Evolutionary conservation across 768 basidiomycete genomes (phyloP).

Genomic region (Suillus occidentalis): DNA sequence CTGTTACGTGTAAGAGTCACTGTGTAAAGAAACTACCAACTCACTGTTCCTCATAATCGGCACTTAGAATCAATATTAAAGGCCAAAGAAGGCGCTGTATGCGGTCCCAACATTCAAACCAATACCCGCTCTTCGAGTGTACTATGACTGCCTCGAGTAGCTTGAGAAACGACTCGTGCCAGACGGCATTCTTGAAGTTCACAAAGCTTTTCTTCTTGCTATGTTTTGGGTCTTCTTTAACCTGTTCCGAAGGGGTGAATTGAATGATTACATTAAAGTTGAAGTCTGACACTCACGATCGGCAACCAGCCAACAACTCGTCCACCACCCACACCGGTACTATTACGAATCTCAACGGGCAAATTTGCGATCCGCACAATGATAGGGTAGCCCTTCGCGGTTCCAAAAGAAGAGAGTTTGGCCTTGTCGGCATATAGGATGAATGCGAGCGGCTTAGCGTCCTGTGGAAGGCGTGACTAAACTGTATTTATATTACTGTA

Average conservation of each 20-base stretch:
- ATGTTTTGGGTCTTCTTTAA: neutral
- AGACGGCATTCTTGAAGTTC: neutral
- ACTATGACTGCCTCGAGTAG: neutral
- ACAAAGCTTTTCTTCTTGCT: neutral
- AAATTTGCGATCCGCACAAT: neutral
- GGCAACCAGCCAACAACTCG: neutral
- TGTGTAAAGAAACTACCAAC: neutral
- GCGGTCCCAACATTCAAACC: neutral
- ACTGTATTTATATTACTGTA: neutral
- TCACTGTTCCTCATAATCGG: neutral
- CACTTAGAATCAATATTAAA: neutral
- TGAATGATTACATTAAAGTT: neutral
- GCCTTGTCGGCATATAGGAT: neutral
- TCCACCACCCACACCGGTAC: neutral
- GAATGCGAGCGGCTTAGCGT: neutral
- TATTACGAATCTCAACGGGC: neutral
- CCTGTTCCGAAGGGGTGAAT: neutral
- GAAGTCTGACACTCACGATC: neutral
- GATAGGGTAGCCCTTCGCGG: neutral
- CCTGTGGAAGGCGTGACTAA: neutral
- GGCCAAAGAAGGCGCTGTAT: neutral
- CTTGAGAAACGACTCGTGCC: neutral
- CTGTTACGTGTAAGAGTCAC: neutral
- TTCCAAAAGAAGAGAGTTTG: neutral
- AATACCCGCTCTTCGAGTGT: neutral